Conservation (phyloP, 805 yeast genomes). For the Wickerhamiella qilinensis region DNA sequence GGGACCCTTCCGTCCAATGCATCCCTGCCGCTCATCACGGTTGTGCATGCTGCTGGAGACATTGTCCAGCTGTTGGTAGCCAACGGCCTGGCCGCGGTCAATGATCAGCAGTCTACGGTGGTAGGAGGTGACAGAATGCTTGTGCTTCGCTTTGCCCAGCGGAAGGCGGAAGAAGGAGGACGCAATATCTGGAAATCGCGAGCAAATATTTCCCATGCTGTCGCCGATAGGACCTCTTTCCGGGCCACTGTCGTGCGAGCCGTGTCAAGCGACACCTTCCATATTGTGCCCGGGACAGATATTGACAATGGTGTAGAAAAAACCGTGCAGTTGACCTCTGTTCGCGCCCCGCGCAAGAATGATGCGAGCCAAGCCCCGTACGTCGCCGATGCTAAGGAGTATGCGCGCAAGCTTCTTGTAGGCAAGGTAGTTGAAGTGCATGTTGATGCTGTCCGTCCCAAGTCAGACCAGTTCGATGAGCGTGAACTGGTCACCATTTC, state of each 20-base stretch:
- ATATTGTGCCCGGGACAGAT: constrained; percentile 33
- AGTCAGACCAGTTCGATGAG: constrained; percentile 44
- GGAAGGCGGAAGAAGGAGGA: constrained; percentile 37
- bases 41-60: constrained; percentile 63
- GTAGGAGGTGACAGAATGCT: constrained; percentile 54
- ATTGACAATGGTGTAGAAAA: constrained; percentile 27
- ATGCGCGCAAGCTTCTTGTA: constrained; percentile 46
- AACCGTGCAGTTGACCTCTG: constrained; percentile 60
- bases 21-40: constrained; percentile 27
- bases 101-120: constrained; percentile 62
- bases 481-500: constrained; percentile 49
- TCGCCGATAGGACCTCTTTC: constrained; percentile 22
- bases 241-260: constrained; percentile 45
- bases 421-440: constrained; percentile 52
- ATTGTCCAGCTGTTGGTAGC: constrained; percentile 52
- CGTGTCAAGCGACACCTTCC: constrained; percentile 52
- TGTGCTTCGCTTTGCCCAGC: constrained; percentile 46
- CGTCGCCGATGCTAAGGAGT: constrained; percentile 56
- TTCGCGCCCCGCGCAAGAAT: constrained; percentile 54
- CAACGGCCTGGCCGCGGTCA: constrained; percentile 56
- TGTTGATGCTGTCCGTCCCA: constrained; percentile 50
- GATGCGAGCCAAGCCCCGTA: constrained; percentile 42
- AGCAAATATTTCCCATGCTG: constrained; percentile 13
- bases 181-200: constrained; percentile 47
- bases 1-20: constrained; percentile 20